Conservation (phyloP, 2,329 filamentous ascomycete species). For the Hawksworthiomyces lignivorus region DNA sequence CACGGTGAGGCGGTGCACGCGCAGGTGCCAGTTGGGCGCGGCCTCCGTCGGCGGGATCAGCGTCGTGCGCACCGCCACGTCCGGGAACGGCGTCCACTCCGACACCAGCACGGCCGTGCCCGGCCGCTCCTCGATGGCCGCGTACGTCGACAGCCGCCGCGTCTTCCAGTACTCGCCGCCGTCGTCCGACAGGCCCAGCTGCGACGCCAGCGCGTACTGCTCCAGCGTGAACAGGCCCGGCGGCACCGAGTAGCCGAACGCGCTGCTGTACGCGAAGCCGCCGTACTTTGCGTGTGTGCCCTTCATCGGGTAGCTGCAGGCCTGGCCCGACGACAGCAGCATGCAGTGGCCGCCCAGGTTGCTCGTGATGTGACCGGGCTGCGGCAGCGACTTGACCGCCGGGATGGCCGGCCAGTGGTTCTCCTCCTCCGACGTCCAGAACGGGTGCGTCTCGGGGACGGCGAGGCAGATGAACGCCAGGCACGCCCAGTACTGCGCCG, state of each 20-base stretch:
- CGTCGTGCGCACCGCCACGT: slow-evolving; percentile 58
- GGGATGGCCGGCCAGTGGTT: slow-evolving; percentile 48
- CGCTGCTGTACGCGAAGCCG: slow-evolving; percentile 67
- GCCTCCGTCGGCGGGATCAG: slow-evolving; percentile 53
- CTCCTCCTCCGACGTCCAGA: slow-evolving; percentile 65
- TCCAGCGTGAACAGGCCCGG: slow-evolving; percentile 69
- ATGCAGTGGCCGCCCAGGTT: slow-evolving; percentile 68
- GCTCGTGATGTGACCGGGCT: slow-evolving; percentile 67
- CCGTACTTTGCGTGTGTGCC: slow-evolving; percentile 78
- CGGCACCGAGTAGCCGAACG: slow-evolving; percentile 70
- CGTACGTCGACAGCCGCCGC: slow-evolving; percentile 58
- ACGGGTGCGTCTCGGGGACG: slow-evolving; percentile 60
- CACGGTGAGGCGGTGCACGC: slow-evolving; percentile 54
- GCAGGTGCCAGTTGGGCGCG: slow-evolving; percentile 62
- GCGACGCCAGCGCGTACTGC: slow-evolving; percentile 67
- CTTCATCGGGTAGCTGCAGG: slow-evolving; percentile 76
- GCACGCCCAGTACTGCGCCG: slow-evolving; percentile 66
- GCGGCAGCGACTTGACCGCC: slow-evolving; percentile 50
- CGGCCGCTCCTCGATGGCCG: slow-evolving; percentile 49
- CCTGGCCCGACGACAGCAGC: slow-evolving; percentile 67
- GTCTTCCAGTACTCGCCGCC: slow-evolving; percentile 74
- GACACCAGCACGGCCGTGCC: slow-evolving; percentile 55
- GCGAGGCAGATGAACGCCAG: slow-evolving; percentile 68
- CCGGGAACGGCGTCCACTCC: slow-evolving; percentile 61
- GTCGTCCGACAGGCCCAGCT: slow-evolving; percentile 69